A percentile compares a stretch with the other conserved stretches of the same genome.
phyloP scores from a whole-genome alignment of 2,329 filamentous ascomycete species.

The Diplocarpon mali region DNA sequence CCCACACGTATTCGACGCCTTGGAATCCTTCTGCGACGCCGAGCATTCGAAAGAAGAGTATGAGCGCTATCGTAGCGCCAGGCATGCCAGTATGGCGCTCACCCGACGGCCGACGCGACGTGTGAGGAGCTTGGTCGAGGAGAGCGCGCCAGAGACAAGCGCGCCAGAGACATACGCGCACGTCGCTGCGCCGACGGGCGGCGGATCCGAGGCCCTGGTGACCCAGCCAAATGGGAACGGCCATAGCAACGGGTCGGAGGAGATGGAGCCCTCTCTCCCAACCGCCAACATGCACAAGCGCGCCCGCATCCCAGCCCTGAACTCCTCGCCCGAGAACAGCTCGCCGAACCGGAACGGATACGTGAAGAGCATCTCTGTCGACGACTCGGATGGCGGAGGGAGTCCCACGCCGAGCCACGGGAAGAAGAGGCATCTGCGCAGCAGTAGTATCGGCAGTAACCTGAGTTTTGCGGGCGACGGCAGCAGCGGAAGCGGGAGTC shows the following conservation, averaged over 20 bases:
- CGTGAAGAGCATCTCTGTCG: constrained; percentile 2
- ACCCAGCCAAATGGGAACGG: neutral
- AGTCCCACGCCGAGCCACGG: constrained; percentile 8
- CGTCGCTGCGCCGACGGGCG: constrained; percentile 6
- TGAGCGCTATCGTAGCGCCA: constrained; percentile 36
- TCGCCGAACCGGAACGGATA: constrained; percentile 12
- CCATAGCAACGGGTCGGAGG: neutral
- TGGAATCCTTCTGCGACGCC: constrained; percentile 57
- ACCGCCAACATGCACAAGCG: constrained; percentile 13
- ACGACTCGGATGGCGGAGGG: constrained; percentile 8
- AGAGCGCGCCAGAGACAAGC: no score
- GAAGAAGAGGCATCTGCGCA: constrained; percentile 10
- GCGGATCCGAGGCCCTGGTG: constrained; percentile 7
- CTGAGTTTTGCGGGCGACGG: constrained; percentile 17
- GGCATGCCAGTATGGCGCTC: constrained; percentile 19
- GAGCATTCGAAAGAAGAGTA: constrained; percentile 50
- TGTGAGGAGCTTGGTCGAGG: constrained; percentile 12
- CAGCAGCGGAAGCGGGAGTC: no score
- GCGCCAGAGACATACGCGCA: constrained; percentile 11
- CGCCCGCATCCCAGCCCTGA: constrained; percentile 10
- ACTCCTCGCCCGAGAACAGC: constrained; percentile 13
- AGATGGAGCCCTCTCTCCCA: constrained; percentile 2
- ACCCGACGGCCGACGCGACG: constrained; percentile 10
- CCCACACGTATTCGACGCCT: constrained; percentile 73
- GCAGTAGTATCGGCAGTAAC: constrained; percentile 20